A percentile compares a stretch with the other conserved stretches of the same genome.
Evolutionary conservation across 371 early-diverging fungal genomes (phyloP).

Genomic region (Saksenaea oblongispora): DNA sequence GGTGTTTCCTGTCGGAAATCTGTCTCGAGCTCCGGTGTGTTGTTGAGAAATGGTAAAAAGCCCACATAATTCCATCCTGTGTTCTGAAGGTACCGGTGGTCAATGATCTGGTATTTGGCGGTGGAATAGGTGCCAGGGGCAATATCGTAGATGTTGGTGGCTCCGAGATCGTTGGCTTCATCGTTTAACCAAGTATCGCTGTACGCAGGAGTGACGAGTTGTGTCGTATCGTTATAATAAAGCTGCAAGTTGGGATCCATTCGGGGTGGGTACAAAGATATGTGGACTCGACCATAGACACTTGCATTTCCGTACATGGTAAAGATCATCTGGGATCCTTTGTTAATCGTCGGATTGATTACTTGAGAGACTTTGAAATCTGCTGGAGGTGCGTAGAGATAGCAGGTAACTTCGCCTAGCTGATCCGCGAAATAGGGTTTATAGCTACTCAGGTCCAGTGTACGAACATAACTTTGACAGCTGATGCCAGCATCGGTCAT

Average conservation of each 20-base stretch:
- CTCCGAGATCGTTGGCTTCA: constrained; percentile 27
- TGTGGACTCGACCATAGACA: constrained; percentile 16
- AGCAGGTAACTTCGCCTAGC: constrained; percentile 15
- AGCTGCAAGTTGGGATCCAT: constrained; percentile 24
- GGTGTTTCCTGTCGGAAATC: constrained; percentile 11
- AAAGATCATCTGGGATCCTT: constrained; percentile 20
- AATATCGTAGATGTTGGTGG: constrained; percentile 22
- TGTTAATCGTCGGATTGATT: constrained; percentile 11
- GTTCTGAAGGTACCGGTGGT: constrained; percentile 18
- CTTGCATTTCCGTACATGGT: constrained; percentile 14
- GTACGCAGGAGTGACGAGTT: constrained; percentile 6
- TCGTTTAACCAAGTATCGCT: constrained; percentile 17
- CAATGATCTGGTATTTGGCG: constrained; percentile 20
- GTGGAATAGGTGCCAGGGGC: constrained; percentile 12
- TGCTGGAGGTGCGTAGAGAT: constrained; percentile 14
- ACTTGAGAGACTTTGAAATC: constrained; percentile 11
- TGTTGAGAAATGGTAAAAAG: constrained; percentile 16
- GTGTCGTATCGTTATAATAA: constrained; percentile 16
- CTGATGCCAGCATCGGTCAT: constrained; percentile 21
- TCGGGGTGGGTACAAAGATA: constrained; percentile 21
- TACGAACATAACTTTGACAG: constrained; percentile 11
- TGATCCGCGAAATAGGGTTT: constrained; percentile 20
- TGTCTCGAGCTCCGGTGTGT: constrained; percentile 17
- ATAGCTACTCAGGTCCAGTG: constrained; percentile 20
- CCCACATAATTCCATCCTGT: constrained; percentile 32